Percentiles rank a stretch among this genome's conserved stretches.
phyloP scores from a whole-genome alignment of 768 basidiomycete species.

The Tephrocybe sp. region DNA sequence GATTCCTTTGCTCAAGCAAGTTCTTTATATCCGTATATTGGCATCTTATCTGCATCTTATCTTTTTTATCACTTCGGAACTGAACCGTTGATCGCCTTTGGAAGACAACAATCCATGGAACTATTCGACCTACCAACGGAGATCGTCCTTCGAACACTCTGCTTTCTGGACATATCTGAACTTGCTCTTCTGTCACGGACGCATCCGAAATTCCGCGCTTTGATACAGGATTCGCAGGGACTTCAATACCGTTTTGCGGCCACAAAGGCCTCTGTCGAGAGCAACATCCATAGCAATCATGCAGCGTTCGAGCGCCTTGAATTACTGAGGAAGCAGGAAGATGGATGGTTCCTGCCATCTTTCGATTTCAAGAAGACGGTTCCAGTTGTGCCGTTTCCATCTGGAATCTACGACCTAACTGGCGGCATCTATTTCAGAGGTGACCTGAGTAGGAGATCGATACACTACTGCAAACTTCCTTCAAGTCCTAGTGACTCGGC shows the following conservation, averaged over 20 bases:
- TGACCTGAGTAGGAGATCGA: constrained; percentile 18
- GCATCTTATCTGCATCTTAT: no score
- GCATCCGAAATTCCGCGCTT: constrained; percentile 19
- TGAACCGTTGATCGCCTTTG: no score
- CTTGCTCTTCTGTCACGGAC: constrained; percentile 23
- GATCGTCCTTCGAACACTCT: constrained; percentile 29
- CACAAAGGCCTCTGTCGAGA: constrained; percentile 23
- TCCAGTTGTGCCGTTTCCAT: constrained; percentile 26
- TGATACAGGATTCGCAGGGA: constrained; percentile 26
- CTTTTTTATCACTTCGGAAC: no score
- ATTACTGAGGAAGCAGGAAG: constrained; percentile 24
- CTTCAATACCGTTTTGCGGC: constrained; percentile 34
- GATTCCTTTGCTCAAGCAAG: no score
- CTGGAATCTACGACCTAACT: constrained; percentile 42
- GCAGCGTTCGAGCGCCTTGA: constrained; percentile 22
- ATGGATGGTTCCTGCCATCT: constrained; percentile 29
- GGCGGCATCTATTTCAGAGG: constrained; percentile 41
- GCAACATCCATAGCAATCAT: constrained; percentile 23
- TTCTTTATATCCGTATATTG: no score
- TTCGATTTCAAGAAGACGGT: constrained; percentile 26
- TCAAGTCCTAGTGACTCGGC: constrained; percentile 20
- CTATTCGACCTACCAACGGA: constrained; percentile 31
- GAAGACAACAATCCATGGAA: no score
- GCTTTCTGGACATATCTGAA: constrained; percentile 23
- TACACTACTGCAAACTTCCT: constrained; percentile 36